Conservation (phyloP, 1,139 yeast genomes). For the Schwanniomyces etchellsii region DNA sequence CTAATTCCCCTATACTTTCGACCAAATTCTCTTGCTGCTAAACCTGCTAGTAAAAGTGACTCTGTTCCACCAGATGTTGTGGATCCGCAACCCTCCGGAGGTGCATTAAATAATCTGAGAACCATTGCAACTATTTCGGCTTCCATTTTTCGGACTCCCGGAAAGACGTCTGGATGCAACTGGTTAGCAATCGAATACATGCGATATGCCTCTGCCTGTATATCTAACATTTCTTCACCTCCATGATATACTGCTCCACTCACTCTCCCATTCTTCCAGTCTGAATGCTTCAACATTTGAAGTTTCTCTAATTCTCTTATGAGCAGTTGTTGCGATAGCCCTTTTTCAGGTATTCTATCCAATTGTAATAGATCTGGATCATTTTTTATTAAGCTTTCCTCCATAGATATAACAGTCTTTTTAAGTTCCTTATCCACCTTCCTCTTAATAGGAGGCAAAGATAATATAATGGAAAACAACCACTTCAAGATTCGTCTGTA, state of each 20-base stretch:
- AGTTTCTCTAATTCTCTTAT: slow-evolving; percentile 43
- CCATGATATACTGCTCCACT: slow-evolving; percentile 98
- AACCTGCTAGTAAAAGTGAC: slow-evolving; percentile 75
- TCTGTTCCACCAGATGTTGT: slow-evolving; percentile 97
- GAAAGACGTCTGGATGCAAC: slow-evolving; percentile 94
- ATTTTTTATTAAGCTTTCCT: slow-evolving; percentile 49
- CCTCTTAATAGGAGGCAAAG: slow-evolving; percentile 48
- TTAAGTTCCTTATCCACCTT: slow-evolving; percentile 59
- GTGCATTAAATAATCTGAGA: slow-evolving; percentile 65
- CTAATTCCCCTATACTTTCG: slow-evolving; percentile 52
- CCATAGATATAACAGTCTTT: slow-evolving; percentile 44
- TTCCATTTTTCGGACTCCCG: slow-evolving; percentile 95
- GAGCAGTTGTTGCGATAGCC: slow-evolving; percentile 44
- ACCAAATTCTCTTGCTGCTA: slow-evolving; percentile 76
- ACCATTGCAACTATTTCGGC: slow-evolving; percentile 94
- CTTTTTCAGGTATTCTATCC: slow-evolving; percentile 49
- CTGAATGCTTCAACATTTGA: slow-evolving; percentile 54
- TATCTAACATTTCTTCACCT: slow-evolving; percentile 62
- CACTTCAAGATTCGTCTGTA: slow-evolving; percentile 10
- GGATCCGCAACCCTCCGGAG: slow-evolving; percentile 79
- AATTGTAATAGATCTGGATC: slow-evolving; percentile 44
- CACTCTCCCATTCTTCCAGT: slow-evolving; percentile 79
- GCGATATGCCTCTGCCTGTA: slow-evolving; percentile 75
- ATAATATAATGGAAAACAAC: slow-evolving; percentile 30
- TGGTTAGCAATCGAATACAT: slow-evolving; percentile 86